Evolutionary conservation across 495 filamentous ascomycete genomes (phyloP), one percentile per base, ranked within the genome.

Genomic region (Aspergillus sclerotioniger): DNA sequence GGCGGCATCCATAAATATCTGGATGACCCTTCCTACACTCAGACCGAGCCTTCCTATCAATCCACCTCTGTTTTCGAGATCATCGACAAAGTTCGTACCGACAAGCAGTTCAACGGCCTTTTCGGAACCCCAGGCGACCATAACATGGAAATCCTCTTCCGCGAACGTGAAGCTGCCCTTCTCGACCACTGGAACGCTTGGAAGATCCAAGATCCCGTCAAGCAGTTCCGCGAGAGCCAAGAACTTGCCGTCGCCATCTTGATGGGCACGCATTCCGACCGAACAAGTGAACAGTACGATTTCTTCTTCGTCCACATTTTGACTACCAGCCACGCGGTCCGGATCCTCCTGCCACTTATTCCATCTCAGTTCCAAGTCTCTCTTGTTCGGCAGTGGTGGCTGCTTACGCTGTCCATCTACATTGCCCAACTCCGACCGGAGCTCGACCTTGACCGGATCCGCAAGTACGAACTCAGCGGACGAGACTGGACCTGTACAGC

Each of bases 141-240:
- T 39, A 91, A 94, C 65, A 80, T 94, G 39, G 76, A 81, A 4
- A 70, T 72, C 6, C 73, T 96, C 7, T 88, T 96, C 65, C 63
- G 77, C n/a, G 73, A 85, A 46, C 82, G 84, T 53, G 90, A 93
- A 68, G 73, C 77, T n/a, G 76, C 81, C 0, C 71, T 94, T 4
- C 71, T 96, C 35, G 85, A 92, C 50, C 89, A 96, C 75, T 97
- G 90, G 90, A 93, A 95, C 60, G 84, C 89, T 13, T 93, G 90
- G 90, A 78, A 79, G 17, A 77, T 92, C 43, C 75, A 77, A 7
- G 67, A 89, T 51, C 85, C 87, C 0, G 72, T 75, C 32, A 79
- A 83, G 51, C 87, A 89, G 62, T 95, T 97, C 71, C 79, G 85
- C 52, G 82, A 90, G 41, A 90, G 85, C 6, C 91, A 96, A 65